A percentile compares a stretch with the other conserved stretches of the same genome.
Conservation (phyloP, 148 eudicot species). For the Chenopodium berlandieri region DNA sequence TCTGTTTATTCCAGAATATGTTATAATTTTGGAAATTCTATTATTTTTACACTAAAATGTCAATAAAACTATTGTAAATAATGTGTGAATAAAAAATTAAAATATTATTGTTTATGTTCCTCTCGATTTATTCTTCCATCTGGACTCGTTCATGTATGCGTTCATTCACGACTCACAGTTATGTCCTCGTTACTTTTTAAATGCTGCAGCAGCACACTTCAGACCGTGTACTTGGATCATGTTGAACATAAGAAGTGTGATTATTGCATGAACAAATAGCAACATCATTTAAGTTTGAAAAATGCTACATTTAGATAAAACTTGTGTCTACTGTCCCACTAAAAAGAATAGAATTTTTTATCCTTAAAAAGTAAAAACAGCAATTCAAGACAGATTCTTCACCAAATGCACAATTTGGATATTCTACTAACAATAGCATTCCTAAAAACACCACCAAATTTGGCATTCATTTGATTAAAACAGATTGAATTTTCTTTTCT, state of each 20-base stretch:
- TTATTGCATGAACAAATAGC: too few species aligned
- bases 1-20: too few species aligned
- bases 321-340: background rate
- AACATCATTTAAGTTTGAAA: background rate
- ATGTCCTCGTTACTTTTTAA: background rate
- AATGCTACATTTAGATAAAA: background rate
- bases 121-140: background rate
- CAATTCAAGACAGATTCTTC: background rate
- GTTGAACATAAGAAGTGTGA: too few species aligned
- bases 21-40: background rate
- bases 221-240: too few species aligned
- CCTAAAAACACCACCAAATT: conserved; percentile 3
- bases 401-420: background rate
- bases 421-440: background rate
- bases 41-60: background rate
- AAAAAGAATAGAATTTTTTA: too few species aligned
- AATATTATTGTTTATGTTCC: background rate
- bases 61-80: background rate
- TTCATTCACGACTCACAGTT: too few species aligned
- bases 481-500: background rate
- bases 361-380: background rate
- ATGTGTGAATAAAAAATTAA: background rate
- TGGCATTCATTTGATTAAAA: conserved; percentile 1
- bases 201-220: too few species aligned
- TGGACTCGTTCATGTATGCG: too few species aligned